Evolutionary conservation across 106 monocot genomes (phyloP).

Genomic region (Acanthochlamys bracteata): DNA sequence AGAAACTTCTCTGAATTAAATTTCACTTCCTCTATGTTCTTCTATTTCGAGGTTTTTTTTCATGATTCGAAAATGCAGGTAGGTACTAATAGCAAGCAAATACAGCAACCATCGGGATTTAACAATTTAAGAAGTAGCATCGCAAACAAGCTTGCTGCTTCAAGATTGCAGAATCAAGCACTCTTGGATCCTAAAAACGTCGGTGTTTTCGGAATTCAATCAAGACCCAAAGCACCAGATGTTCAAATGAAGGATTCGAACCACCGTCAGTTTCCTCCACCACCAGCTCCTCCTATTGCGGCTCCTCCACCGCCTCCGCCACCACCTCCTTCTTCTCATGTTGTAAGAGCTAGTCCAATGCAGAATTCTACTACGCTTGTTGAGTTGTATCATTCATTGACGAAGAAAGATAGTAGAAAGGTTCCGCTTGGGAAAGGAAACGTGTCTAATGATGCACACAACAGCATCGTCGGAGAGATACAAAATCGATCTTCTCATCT

Average conservation of each 20-base stretch:
- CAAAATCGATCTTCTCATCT: slow-evolving; percentile 81
- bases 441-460: slow-evolving; percentile 30
- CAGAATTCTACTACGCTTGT: slow-evolving; percentile 55
- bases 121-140: slow-evolving; percentile 14
- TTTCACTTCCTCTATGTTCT: too few relatives aligned
- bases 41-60: too few relatives aligned
- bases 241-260: slow-evolving; percentile 4
- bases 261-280: background rate
- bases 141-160: slow-evolving; percentile 17
- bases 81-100: slow-evolving; percentile 4
- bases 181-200: background rate
- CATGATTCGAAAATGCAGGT: too few relatives aligned
- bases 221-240: slow-evolving; percentile 1
- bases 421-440: slow-evolving; percentile 16
- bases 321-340: slow-evolving; percentile 22
- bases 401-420: slow-evolving; percentile 33
- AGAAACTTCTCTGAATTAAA: too few relatives aligned
- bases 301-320: slow-evolving; percentile 28
- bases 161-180: background rate
- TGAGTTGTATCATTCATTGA: slow-evolving; percentile 59
- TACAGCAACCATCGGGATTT: slow-evolving; percentile 13
- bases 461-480: slow-evolving; percentile 78
- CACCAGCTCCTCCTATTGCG: background rate
- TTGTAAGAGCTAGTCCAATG: slow-evolving; percentile 13
- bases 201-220: background rate